phyloP scores from a whole-genome alignment of 495 filamentous ascomycete genomes.

The Tirmania nivea region DNA sequence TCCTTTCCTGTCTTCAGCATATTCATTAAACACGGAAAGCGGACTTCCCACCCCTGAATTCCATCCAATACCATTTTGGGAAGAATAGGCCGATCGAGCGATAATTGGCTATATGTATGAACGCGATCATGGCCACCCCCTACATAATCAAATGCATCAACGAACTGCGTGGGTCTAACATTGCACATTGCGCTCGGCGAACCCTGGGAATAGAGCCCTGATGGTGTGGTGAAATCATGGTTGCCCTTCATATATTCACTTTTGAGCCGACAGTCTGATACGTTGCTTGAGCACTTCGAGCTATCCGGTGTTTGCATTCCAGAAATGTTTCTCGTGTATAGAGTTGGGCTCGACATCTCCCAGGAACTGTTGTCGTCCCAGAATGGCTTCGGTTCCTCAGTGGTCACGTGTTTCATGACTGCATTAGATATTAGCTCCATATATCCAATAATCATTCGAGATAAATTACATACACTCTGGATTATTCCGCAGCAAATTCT shows the following conservation, averaged over 20 bases:
- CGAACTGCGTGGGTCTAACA: slow-evolving; percentile 11
- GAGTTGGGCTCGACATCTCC: slow-evolving; percentile 1
- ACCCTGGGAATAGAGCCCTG: too few relatives aligned
- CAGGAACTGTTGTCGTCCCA: slow-evolving; percentile 12
- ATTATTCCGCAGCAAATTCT: slow-evolving; percentile 48
- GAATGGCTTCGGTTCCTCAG: slow-evolving; percentile 10
- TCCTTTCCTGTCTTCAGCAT: slow-evolving; percentile 5
- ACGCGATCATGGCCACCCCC: slow-evolving; percentile 11
- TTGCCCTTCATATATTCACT: background rate
- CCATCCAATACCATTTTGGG: slow-evolving; percentile 4
- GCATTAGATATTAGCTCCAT: slow-evolving; percentile 1
- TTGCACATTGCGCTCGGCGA: background rate
- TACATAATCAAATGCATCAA: slow-evolving; percentile 8
- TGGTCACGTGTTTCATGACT: slow-evolving; percentile 19
- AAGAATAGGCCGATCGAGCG: slow-evolving; percentile 3
- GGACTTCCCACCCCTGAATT: slow-evolving; percentile 12
- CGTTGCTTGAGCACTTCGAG: background rate
- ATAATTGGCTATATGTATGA: slow-evolving; percentile 16
- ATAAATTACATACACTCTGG: slow-evolving; percentile 25
- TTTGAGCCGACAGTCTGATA: background rate
- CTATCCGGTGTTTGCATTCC: background rate
- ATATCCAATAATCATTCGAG: background rate
- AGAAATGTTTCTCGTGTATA: background rate
- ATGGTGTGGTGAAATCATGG: too few relatives aligned
- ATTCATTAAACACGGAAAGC: slow-evolving; percentile 14